Conservation (phyloP, 306 rosid species). For the Psophocarpus tetragonolobus region DNA sequence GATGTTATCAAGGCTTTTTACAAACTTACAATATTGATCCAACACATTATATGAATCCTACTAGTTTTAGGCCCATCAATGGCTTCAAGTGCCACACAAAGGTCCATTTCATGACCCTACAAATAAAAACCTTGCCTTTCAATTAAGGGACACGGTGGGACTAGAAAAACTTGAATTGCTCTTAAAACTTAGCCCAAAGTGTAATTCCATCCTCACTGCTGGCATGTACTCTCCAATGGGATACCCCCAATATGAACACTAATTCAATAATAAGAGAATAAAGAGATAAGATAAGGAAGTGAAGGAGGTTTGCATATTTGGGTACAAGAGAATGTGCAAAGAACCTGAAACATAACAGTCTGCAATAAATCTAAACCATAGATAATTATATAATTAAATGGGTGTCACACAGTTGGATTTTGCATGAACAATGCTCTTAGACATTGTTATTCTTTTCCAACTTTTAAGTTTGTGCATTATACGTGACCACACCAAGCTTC, state of each 20-base stretch:
- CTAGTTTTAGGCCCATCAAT: slow-evolving; percentile 38
- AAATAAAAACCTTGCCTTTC: slow-evolving; percentile 10
- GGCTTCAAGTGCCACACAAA: slow-evolving; percentile 2
- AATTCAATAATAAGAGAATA: slow-evolving; percentile 26
- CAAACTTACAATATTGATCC: slow-evolving; percentile 11
- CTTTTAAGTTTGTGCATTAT: slow-evolving; percentile 7
- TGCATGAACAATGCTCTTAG: slow-evolving; percentile 30
- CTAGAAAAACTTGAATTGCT: slow-evolving; percentile 27
- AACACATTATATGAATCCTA: slow-evolving; percentile 25
- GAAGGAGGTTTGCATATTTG: slow-evolving; percentile 17
- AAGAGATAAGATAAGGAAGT: slow-evolving; percentile 44
- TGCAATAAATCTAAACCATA: background rate
- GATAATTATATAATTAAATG: background rate
- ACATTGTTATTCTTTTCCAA: background rate
- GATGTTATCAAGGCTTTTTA: slow-evolving; percentile 41
- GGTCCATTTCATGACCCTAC: slow-evolving; percentile 49
- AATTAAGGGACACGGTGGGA: slow-evolving; percentile 47
- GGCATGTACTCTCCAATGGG: slow-evolving; percentile 40
- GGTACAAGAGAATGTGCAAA: slow-evolving; percentile 39
- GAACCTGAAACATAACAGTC: slow-evolving; percentile 31
- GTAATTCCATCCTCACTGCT: slow-evolving; percentile 36
- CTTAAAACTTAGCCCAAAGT: slow-evolving; percentile 30
- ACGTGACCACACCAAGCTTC: slow-evolving; percentile 58
- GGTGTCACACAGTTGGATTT: slow-evolving; percentile 36
- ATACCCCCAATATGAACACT: slow-evolving; percentile 3